Evolutionary conservation across 2,329 filamentous ascomycete species (phyloP).

Genomic region (Phialophora verrucosa): DNA sequence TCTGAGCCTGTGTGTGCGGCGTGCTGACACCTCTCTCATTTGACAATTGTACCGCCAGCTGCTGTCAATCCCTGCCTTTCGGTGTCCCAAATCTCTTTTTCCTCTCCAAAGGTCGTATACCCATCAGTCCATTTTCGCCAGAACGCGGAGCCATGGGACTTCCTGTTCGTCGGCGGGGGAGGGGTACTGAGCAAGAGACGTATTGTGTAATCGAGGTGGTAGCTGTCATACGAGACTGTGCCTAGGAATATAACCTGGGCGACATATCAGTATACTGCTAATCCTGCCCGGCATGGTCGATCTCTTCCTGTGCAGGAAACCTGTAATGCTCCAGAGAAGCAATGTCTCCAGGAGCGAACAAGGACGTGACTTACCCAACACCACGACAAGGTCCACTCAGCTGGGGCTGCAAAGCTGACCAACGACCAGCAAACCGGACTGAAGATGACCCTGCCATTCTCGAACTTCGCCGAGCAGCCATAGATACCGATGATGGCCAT

Average conservation of each 20-base stretch:
- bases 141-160: slow-evolving; percentile 9
- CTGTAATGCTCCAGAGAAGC: too few relatives aligned
- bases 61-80: background rate
- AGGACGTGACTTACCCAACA: slow-evolving; percentile 5
- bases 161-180: slow-evolving; percentile 5
- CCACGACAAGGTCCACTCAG: slow-evolving; percentile 19
- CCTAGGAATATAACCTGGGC: slow-evolving; percentile 10
- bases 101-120: background rate
- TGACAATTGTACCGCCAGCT: background rate
- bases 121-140: slow-evolving; percentile 12
- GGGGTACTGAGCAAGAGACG: slow-evolving; percentile 16
- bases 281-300: background rate
- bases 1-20: background rate
- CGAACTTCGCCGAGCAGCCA: slow-evolving; percentile 14
- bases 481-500: slow-evolving; percentile 15
- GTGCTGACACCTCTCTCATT: background rate
- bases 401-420: slow-evolving; percentile 18
- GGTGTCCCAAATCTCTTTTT: background rate
- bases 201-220: slow-evolving; percentile 21
- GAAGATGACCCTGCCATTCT: slow-evolving; percentile 17
- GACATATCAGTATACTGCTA: background rate
- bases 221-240: slow-evolving; percentile 23
- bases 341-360: background rate
- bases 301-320: too few relatives aligned
- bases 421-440: slow-evolving; percentile 16